Evolutionary conservation across 345 rosid species (phyloP).

Genomic region (Punica granatum): DNA sequence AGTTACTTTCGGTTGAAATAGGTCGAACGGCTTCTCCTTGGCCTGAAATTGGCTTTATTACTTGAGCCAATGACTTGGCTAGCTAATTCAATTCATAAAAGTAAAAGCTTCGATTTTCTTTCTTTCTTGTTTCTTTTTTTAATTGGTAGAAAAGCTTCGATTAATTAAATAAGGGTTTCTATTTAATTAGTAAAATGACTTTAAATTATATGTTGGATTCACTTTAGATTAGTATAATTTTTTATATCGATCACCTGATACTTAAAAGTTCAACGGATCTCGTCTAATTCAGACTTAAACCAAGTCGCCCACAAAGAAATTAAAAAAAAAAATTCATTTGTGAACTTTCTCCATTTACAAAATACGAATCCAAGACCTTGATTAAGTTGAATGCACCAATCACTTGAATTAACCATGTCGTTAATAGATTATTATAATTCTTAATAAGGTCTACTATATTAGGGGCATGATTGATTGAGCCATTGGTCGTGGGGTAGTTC

Average conservation of each 20-base stretch:
- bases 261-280: no score
- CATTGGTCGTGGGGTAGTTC: background rate
- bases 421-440: background rate
- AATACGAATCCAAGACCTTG: no score
- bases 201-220: background rate
- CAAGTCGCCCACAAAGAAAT: no score
- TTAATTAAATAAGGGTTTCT: background rate
- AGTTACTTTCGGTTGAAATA: slow-evolving; percentile 31
- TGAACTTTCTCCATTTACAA: no score
- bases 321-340: no score
- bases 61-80: background rate
- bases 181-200: background rate
- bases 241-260: no score
- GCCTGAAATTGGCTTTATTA: background rate
- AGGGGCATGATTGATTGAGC: background rate
- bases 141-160: no score
- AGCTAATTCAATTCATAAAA: background rate
- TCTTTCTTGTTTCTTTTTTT: no score
- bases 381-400: no score
- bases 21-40: slow-evolving; percentile 1
- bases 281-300: no score
- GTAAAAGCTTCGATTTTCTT: background rate
- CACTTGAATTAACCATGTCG: no score
- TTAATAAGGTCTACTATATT: background rate
- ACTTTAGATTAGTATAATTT: background rate